A percentile compares a stretch with the other conserved stretches of the same genome.
phyloP scores from a whole-genome alignment of 1,139 yeast species.

The Blastobotrys elegans region DNA sequence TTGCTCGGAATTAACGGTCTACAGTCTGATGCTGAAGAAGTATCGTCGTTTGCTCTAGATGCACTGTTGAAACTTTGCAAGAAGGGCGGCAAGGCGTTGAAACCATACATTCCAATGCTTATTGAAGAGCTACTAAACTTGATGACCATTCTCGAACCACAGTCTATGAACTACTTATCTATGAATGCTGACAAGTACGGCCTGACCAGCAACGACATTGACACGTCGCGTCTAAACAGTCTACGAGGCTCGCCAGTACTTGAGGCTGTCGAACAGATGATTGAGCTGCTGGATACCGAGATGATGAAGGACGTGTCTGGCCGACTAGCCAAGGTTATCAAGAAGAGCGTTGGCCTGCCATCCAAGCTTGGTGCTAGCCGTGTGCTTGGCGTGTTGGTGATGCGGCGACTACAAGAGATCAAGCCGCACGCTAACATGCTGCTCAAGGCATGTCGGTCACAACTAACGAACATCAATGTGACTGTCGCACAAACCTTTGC shows the following conservation, averaged over 20 bases:
- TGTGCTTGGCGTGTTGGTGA: slow-evolving; percentile 60
- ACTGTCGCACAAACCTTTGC: slow-evolving; percentile 76
- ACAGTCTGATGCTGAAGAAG: slow-evolving; percentile 81
- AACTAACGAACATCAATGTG: slow-evolving; percentile 64
- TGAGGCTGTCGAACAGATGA: slow-evolving; percentile 74
- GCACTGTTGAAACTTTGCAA: slow-evolving; percentile 68
- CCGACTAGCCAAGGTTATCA: slow-evolving; percentile 45
- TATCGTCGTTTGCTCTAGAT: slow-evolving; percentile 67
- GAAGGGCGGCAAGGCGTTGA: slow-evolving; percentile 51
- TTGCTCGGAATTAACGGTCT: slow-evolving; percentile 74
- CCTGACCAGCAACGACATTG: slow-evolving; percentile 64
- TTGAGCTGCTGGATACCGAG: slow-evolving; percentile 39
- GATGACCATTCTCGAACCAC: slow-evolving; percentile 90
- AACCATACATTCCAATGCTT: slow-evolving; percentile 63
- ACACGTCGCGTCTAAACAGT: slow-evolving; percentile 68
- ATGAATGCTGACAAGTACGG: slow-evolving; percentile 88
- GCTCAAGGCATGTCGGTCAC: slow-evolving; percentile 52
- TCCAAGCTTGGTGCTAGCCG: slow-evolving; percentile 87
- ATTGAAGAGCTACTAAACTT: slow-evolving; percentile 63
- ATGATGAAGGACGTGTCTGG: slow-evolving; percentile 51
- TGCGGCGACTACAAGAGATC: slow-evolving; percentile 50
- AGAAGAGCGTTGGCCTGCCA: slow-evolving; percentile 79
- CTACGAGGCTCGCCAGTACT: slow-evolving; percentile 82
- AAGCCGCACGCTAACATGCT: slow-evolving; percentile 61
- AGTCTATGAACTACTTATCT: slow-evolving; percentile 76